Evolutionary conservation across 2,329 filamentous ascomycete genomes (phyloP), one percentile per base, ranked within the genome.

Genomic region (Fusarium sp.): DNA sequence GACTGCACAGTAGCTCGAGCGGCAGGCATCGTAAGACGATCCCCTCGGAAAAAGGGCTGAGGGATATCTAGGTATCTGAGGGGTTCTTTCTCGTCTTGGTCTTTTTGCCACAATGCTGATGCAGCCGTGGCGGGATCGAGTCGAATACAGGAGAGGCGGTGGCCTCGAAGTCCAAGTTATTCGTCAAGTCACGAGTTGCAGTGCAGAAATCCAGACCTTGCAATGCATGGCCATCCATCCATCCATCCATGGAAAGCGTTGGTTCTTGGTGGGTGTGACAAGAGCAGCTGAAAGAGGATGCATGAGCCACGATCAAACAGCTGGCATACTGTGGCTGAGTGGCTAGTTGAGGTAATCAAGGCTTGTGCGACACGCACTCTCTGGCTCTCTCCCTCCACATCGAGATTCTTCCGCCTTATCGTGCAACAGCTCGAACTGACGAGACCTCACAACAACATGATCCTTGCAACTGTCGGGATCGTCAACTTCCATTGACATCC

Each of bases 201-300:
- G 8, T 51, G 22, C 27, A 27, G 58, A 36, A 24, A 22, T 62
- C 59, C 29, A 71, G 69, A 44, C 67, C 44, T 20, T 29, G 33
- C 6, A 10, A 12, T 42, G 14, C 49, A 53, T 24, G 46, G 46
- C 10, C 46, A 51, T 51, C 24, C 24, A 24, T 17, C 10, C 46
- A 51, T 51, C 24, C 24, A 24, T 17, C n/a, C 33, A 35, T 35
- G 33, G 33, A 35, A 49, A 27, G 22, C 22, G 24, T 27, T 49
- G 44, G 22, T 6, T 51, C 27, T 12, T 53, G 49, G 11, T 53
- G 49, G 46, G 53, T 61, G 66, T 61, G 70, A 73, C 71, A 69
- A 69, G 38, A 17, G 35, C 68, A 73, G 71, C 71, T 73, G 71
- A 73, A 74, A 72, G 71, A 71, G 57, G 31, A 20, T n/a, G 22